Conservation (phyloP, 441 rosid genomes). For the Bruguiera hainesii region DNA sequence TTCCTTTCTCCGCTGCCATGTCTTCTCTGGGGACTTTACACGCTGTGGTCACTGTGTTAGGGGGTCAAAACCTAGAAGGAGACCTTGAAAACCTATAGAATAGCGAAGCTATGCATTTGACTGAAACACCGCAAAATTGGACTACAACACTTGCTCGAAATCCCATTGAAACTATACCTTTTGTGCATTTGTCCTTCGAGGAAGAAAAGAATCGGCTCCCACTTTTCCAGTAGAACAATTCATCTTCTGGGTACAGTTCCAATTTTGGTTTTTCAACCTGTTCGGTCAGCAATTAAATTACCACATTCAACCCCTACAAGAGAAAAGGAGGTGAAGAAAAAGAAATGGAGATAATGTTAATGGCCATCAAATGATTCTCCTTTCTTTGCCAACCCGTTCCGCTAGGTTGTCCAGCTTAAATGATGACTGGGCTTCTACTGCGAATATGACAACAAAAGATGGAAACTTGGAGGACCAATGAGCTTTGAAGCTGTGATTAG, state of each 20-base stretch:
- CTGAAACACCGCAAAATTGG: not conserved
- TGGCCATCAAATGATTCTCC: no score
- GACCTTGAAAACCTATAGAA: not conserved
- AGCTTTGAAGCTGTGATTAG: constrained; percentile 3
- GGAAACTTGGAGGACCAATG: constrained; percentile 1
- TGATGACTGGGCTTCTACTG: not conserved
- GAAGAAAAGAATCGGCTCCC: not conserved
- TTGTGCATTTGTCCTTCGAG: no score
- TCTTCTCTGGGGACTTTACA: not conserved
- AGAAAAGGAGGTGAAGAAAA: not conserved
- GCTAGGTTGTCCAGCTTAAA: not conserved
- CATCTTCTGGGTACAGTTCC: not conserved
- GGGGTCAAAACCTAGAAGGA: constrained; percentile 6
- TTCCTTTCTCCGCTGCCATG: no score
- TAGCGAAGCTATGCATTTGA: not conserved
- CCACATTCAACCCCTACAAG: not conserved
- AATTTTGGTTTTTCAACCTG: not conserved
- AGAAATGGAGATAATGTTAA: no score
- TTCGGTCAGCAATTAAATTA: not conserved
- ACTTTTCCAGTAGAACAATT: not conserved
- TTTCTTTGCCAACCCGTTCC: not conserved
- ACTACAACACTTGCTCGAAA: not conserved
- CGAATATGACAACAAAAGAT: not conserved
- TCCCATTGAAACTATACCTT: not conserved
- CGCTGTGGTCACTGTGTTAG: not conserved